Percentiles rank a stretch among this genome's conserved stretches.
These are phyloP conservation scores for Acidomyces sp. DNA, from an alignment of 495 filamentous ascomycete genomes.

Conservation along the genomic window DNA sequence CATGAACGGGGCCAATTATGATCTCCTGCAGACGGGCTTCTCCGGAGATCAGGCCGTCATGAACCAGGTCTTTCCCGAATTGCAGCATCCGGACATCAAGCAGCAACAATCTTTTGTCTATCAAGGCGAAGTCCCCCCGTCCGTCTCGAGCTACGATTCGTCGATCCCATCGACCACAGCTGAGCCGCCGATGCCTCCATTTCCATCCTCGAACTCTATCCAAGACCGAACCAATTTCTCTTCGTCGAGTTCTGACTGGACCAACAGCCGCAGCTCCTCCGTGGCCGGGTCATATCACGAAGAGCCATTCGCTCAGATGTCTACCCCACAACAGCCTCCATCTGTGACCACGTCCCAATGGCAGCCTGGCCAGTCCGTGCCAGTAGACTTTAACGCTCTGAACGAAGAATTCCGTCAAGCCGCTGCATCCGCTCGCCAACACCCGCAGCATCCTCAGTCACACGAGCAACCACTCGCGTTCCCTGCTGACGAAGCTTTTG, in stretches of 20 bases:
- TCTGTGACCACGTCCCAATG: slow-evolving; percentile 4
- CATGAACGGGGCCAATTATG: slow-evolving; percentile 1
- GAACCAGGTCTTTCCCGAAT: slow-evolving; percentile 10
- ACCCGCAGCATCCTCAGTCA: slow-evolving; percentile 2
- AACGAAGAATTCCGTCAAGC: slow-evolving; percentile 13
- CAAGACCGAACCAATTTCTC: neutral
- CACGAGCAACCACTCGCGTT: slow-evolving; percentile 18
- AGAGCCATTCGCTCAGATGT: neutral
- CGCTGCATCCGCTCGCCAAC: neutral
- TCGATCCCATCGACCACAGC: slow-evolving; percentile 12
- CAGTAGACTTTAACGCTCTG: slow-evolving; percentile 13
- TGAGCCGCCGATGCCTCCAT: slow-evolving; percentile 1
- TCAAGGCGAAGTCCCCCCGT: neutral
- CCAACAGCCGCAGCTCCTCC: slow-evolving; percentile 15
- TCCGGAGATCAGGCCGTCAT: slow-evolving; percentile 3
- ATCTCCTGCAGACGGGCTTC: slow-evolving; percentile 3
- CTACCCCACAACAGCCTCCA: neutral
- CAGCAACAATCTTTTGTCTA: slow-evolving; percentile 1
- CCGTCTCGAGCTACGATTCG: slow-evolving; percentile 16
- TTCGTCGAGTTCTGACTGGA: slow-evolving; percentile 12
- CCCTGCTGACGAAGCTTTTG: slow-evolving; percentile 16
- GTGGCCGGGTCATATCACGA: slow-evolving; percentile 3
- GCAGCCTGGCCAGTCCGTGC: slow-evolving; percentile 19
- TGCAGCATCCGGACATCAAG: slow-evolving; percentile 2
- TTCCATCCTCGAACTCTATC: slow-evolving; percentile 6